Conservation (phyloP, 1,139 yeast genomes). For the Pneumocystis oryctolagi region DNA sequence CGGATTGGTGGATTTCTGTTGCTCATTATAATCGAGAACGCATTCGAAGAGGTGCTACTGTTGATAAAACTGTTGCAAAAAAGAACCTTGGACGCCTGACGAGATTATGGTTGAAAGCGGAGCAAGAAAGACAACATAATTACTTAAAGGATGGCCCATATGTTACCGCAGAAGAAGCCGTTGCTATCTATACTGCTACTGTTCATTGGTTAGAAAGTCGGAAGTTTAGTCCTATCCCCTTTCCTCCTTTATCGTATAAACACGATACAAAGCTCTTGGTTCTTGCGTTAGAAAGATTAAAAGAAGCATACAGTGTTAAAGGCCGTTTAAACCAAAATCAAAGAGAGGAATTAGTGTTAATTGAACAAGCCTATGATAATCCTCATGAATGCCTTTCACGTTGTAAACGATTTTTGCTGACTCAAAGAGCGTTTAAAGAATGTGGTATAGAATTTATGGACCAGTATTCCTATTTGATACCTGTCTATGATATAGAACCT, state of each 20-base stretch:
- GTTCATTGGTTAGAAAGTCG: constrained; percentile 87
- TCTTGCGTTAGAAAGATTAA: constrained; percentile 74
- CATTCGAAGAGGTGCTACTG: constrained; percentile 72
- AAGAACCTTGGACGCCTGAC: constrained; percentile 87
- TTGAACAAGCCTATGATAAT: constrained; percentile 91
- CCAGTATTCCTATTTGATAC: constrained; percentile 66
- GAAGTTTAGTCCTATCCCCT: constrained; percentile 74
- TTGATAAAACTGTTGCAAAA: constrained; percentile 85
- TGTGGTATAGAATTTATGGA: constrained; percentile 86
- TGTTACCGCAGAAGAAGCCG: constrained; percentile 76
- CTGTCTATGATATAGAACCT: constrained; percentile 80
- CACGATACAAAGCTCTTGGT: constrained; percentile 85
- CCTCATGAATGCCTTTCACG: constrained; percentile 87
- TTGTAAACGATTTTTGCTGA: constrained; percentile 63
- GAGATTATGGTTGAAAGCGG: constrained; percentile 80
- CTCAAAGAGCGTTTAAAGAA: constrained; percentile 87
- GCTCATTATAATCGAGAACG: constrained; percentile 88
- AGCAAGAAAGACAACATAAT: constrained; percentile 72
- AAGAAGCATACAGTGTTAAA: constrained; percentile 70
- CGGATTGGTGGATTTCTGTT: constrained; percentile 91
- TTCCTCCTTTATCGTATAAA: constrained; percentile 83
- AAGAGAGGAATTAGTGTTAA: constrained; percentile 80
- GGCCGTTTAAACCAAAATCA: constrained; percentile 73
- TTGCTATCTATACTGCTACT: constrained; percentile 69
- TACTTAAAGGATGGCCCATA: constrained; percentile 82